Conservation (phyloP, 768 basidiomycete species). For the Amanita rubescens region DNA sequence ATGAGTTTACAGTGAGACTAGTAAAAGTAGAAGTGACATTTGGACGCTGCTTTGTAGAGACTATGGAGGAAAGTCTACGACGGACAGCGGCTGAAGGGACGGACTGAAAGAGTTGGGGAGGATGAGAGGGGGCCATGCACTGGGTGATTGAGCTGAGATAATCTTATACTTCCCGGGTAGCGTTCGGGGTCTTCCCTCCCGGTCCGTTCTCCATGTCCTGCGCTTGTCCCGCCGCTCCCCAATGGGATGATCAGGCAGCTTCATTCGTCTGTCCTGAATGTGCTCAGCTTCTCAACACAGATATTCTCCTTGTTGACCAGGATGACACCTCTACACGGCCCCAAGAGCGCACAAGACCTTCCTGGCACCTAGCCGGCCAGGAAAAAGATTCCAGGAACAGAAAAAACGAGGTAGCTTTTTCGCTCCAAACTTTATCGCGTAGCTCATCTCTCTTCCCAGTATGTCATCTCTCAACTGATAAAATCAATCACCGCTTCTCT, state of each 20-base stretch:
- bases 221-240: slow-evolving; percentile 46
- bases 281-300: slow-evolving; percentile 60
- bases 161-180: background rate
- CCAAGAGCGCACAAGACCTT: slow-evolving; percentile 40
- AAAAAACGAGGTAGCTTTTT: slow-evolving; percentile 49
- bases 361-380: slow-evolving; percentile 60
- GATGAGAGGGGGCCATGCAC: slow-evolving; percentile 40
- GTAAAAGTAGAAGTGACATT: slow-evolving; percentile 47
- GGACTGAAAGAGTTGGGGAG: slow-evolving; percentile 48
- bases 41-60: slow-evolving; percentile 40
- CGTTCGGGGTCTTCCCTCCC: background rate
- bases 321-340: slow-evolving; percentile 22
- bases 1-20: slow-evolving; percentile 60
- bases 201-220: slow-evolving; percentile 40
- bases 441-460: slow-evolving; percentile 30
- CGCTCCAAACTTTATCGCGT: slow-evolving; percentile 14
- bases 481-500: slow-evolving; percentile 51
- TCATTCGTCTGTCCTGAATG: slow-evolving; percentile 64
- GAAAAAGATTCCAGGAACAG: slow-evolving; percentile 57
- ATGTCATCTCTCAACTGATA: slow-evolving; percentile 59
- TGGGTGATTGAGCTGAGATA: slow-evolving; percentile 9
- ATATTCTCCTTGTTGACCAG: slow-evolving; percentile 48
- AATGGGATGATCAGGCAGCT: slow-evolving; percentile 50
- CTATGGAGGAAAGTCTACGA: slow-evolving; percentile 59
- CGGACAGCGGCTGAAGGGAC: slow-evolving; percentile 55